Base-by-base conservation (phyloP, 2,329 filamentous ascomycete genomes). In the Neoascochyta sp. region DNA sequence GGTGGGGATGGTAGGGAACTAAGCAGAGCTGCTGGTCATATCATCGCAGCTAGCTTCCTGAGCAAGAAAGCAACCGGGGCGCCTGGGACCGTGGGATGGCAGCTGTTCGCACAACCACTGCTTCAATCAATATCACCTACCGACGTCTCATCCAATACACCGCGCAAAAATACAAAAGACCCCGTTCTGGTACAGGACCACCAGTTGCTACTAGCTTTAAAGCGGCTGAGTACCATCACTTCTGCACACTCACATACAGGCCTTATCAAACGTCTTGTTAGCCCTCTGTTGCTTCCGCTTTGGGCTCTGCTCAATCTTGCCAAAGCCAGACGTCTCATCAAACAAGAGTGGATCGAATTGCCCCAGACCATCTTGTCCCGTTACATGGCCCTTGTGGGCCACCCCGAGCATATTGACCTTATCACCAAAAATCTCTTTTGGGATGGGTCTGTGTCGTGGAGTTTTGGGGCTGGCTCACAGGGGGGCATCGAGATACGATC, bases 171-270 rank as follows among this genome's bases (percentile, higher is more conserved):
- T 66, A 78, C 37, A 50, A 77, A 11, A 66, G 64, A 37, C 57
- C 47, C 30, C 9, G 53, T 73, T 0, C 38, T 82, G 7, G 70
- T 80, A 10, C 41, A 63, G 5, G 58, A 72, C 3, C 47, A 63
- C 2, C 62, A 72, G 2, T 57, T 86, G 4, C 62, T 66, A 11
- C 54, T 55, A 18, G 71, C 76, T 2, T 52, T 86, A 3, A 66
- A 63, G 17, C 70, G 80, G 10, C 56, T 86, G 1, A 68, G 67
- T 19, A 66, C 70, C 1, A 60, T 86, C 1, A 54, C 80, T 1
- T 65, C 74, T 12, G 81, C 79, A 0, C 81, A 82, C 47, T 80
- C 80, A 0, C 81, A 83, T 32, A 76, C 80, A 0, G 79, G 79
- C 0, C 60, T 86, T 7, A 74, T 78, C 24, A 78, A 72, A 41